These are phyloP conservation scores for Alternaria consortialis DNA, from an alignment of 2,329 filamentous ascomycete genomes.

Conservation along the genomic window DNA sequence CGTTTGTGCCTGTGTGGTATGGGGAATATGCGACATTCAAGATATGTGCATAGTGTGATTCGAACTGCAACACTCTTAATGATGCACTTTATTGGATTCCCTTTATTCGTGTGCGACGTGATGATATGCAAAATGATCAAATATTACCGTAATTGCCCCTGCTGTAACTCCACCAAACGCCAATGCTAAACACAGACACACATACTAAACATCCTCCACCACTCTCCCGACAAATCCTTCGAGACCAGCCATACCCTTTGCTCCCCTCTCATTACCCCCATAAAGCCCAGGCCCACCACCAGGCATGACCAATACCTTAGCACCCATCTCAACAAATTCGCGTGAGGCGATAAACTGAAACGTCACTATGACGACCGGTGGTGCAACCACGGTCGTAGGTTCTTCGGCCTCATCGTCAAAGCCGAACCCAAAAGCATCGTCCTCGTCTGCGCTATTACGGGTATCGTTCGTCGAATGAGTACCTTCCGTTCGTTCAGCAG, in stretches of 20 bases:
- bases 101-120: background rate
- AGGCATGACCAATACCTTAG: slow-evolving; percentile 75
- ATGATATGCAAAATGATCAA: background rate
- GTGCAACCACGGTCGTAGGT: slow-evolving; percentile 37
- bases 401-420: slow-evolving; percentile 58
- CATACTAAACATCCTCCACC: slow-evolving; percentile 22
- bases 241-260: slow-evolving; percentile 64
- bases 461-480: background rate
- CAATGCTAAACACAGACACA: background rate
- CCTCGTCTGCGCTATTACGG: slow-evolving; percentile 32
- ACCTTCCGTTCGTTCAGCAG: slow-evolving; percentile 12
- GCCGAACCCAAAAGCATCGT: slow-evolving; percentile 66
- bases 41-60: background rate
- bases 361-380: slow-evolving; percentile 59
- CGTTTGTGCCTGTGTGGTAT: background rate
- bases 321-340: slow-evolving; percentile 78
- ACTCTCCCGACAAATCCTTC: slow-evolving; percentile 78
- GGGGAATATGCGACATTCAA: slow-evolving; percentile 9
- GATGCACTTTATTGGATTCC: background rate
- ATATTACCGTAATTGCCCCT: background rate
- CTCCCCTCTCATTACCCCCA: slow-evolving; percentile 63
- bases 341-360: slow-evolving; percentile 74
- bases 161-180: background rate
- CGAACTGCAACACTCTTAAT: background rate
- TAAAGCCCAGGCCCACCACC: slow-evolving; percentile 69